Base-by-base conservation (phyloP, 1,284 basidiomycete species). In the Bondarzewia mesenterica region DNA sequence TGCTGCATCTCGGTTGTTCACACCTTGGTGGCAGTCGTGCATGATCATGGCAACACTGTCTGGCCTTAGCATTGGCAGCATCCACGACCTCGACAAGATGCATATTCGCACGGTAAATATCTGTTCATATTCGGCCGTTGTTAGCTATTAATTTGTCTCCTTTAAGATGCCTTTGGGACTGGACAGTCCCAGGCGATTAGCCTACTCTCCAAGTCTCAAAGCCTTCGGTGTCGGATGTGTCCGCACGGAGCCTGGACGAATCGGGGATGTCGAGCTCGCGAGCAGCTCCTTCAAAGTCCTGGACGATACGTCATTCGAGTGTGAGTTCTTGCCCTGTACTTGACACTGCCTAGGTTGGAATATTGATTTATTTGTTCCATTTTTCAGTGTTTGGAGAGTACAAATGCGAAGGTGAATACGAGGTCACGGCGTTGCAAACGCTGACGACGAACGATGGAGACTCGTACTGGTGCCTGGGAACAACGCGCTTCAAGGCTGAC, bases 41-140 rank as follows among this genome's bases (percentile, higher is more conserved):
- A 60, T 90, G 6, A 60, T 86, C 10, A 61, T 90, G 16, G 79
- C 80, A 2, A 75, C 78, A 2, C 57, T 70, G 0, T 70, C 71
- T 4, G 72, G 77, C 1, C 63, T 93, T 7, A 63, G 77, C 42
- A 76, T 93, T 39, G 85, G 85, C 8, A 70, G 69, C 15, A 71
- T 91, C 14, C 69, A 71, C n/a, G 78, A 83, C 49, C 68, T 91
- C 8, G 83, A 89, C 58, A 89, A 89, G 66, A 74, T 92, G 61
- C 87, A 93, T 55, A 82, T 93, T 35, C 79, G 83, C 52, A 78
- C 88, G 26, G 85, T 91, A 60, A 51, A 77, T 60, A 29, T 20
- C n/a, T 44, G n/a, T 20, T 16, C 49, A 36, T 48, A 44, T 14
- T 23, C 16, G 20, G 16, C 7, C 5, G 20, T 42, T 23, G 12